phyloP scores from a whole-genome alignment of 23 red algal species.

The Chondrus crispus region DNA sequence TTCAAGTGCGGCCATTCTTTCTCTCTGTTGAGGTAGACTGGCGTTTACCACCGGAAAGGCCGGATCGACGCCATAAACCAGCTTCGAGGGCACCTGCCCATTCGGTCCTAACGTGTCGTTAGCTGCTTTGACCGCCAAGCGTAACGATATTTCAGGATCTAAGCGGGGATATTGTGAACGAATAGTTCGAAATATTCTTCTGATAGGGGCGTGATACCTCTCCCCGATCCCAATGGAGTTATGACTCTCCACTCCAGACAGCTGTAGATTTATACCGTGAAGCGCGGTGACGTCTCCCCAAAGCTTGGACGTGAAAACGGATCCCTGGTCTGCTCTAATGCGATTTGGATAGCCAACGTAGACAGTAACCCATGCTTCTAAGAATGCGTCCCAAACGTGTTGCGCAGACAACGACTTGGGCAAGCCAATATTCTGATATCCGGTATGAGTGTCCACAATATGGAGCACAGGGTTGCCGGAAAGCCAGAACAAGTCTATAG shows the following conservation, averaged over 20 bases:
- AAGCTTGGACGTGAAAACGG: neutral
- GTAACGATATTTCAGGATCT: neutral
- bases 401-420: neutral
- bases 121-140: neutral
- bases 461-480: neutral
- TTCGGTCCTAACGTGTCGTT: conserved; percentile 3
- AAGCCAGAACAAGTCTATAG: conserved; percentile 25
- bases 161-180: neutral
- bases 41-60: neutral
- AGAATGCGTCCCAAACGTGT: neutral
- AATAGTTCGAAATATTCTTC: neutral
- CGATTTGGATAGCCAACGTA: neutral
- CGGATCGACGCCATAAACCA: conserved; percentile 5
- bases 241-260: conserved; percentile 7
- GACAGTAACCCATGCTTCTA: neutral
- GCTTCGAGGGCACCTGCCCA: neutral
- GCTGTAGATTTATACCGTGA: neutral
- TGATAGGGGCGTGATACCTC: neutral
- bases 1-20: neutral
- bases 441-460: conserved; percentile 1
- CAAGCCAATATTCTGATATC: neutral
- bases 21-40: neutral
- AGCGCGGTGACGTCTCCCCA: neutral
- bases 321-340: neutral
- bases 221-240: neutral